phyloP scores from a whole-genome alignment of 116 monocot species.

The Iris pallida region DNA sequence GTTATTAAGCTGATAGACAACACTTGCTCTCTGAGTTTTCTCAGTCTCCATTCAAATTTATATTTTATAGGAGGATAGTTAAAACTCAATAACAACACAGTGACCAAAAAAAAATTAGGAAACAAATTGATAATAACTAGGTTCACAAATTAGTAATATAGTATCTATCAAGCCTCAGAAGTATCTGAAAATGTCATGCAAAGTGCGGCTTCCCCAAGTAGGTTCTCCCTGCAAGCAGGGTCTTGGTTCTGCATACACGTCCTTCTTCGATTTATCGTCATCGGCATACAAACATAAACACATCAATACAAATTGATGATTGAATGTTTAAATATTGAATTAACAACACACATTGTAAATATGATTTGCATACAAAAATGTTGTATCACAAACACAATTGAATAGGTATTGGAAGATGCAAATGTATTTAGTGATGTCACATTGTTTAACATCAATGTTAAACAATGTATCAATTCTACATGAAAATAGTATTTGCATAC shows the following conservation, averaged over 20 bases:
- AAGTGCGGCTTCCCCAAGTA: slow-evolving; percentile 13
- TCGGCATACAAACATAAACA: neutral
- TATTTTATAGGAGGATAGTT: slow-evolving; percentile 29
- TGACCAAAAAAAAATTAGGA: neutral
- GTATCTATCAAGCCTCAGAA: slow-evolving; percentile 16
- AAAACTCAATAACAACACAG: slow-evolving; percentile 8
- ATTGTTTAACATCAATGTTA: too few relatives aligned
- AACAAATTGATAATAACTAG: neutral
- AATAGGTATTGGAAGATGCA: too few relatives aligned
- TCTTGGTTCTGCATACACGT: slow-evolving; percentile 23
- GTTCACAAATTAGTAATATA: neutral
- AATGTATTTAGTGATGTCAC: too few relatives aligned
- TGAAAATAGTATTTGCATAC: too few relatives aligned
- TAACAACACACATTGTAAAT: too few relatives aligned
- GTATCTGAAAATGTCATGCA: slow-evolving; percentile 17
- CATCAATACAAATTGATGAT: neutral
- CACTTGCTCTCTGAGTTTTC: slow-evolving; percentile 33
- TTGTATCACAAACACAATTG: too few relatives aligned
- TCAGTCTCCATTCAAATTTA: slow-evolving; percentile 30
- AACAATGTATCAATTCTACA: too few relatives aligned
- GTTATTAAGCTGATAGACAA: slow-evolving; percentile 69
- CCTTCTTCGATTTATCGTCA: slow-evolving; percentile 28
- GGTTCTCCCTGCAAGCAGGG: slow-evolving; percentile 37
- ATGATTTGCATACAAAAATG: too few relatives aligned
- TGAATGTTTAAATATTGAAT: too few relatives aligned